phyloP scores from a whole-genome alignment of 176 grass and related monocot genomes.

The maize (Zea mays) region Zm-B73-REFERENCE-NAM-5.0 NC_050097.1:35543501-35544000 shows the following conservation, averaged over 20 bases:
- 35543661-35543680: background rate
- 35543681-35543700: background rate
- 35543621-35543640: background rate
- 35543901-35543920: slow-evolving; percentile 11
- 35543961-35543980: background rate
- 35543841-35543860: background rate
- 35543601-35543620: background rate
- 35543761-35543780: background rate
- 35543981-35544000: too few species aligned
- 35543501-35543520: background rate
- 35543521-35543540: background rate
- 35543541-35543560: background rate
- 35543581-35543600: background rate
- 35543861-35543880: background rate
- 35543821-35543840: slow-evolving; percentile 18
- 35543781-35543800: background rate
- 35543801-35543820: background rate
- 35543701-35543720: background rate
- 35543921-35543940: slow-evolving; percentile 18
- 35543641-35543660: background rate
- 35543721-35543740: background rate
- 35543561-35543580: background rate
- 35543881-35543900: slow-evolving; percentile 7
- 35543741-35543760: background rate
- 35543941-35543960: slow-evolving; percentile 5